Percentiles rank a stretch among this genome's conserved stretches.
Evolutionary conservation across 2,329 filamentous ascomycete species (phyloP).

Genomic region (Phoma herbarum): DNA sequence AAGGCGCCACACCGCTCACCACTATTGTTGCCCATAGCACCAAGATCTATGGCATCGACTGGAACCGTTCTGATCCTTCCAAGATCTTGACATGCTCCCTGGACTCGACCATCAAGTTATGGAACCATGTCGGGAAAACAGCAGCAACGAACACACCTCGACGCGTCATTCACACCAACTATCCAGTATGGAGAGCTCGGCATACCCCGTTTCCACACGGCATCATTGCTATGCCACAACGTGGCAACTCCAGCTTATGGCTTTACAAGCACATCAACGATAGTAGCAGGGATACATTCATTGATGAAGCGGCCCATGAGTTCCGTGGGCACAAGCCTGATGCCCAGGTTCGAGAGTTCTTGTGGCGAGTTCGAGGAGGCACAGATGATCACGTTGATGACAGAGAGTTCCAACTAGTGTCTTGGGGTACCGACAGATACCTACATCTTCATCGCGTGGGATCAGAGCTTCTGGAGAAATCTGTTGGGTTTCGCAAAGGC

Average conservation of each 20-base stretch:
- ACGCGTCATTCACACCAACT: conserved; percentile 80
- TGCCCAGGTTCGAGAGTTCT: conserved; percentile 81
- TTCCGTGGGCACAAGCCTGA: conserved; percentile 63
- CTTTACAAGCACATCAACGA: conserved; percentile 74
- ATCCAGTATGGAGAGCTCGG: conserved; percentile 88
- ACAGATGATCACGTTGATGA: conserved; percentile 75
- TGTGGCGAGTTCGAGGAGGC: conserved; percentile 81
- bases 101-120: conserved; percentile 92
- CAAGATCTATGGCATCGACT: conserved; percentile 95
- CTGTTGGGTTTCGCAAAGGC: conserved; percentile 78
- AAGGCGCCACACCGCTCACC: conserved; percentile 77
- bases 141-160: conserved; percentile 50
- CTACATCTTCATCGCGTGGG: conserved; percentile 80
- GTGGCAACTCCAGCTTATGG: conserved; percentile 83
- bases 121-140: conserved; percentile 75
- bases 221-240: conserved; percentile 89
- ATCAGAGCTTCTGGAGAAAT: conserved; percentile 66
- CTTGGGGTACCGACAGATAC: conserved; percentile 88
- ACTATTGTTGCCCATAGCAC: conserved; percentile 89
- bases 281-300: conserved; percentile 42
- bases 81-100: conserved; percentile 87
- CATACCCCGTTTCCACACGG: conserved; percentile 91
- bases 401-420: conserved; percentile 90
- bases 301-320: conserved; percentile 52
- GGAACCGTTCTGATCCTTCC: conserved; percentile 80